Evolutionary conservation across 2,329 filamentous ascomycete genomes (phyloP), one percentile per base, ranked within the genome.

Genomic region (Colletotrichum caudatum): DNA sequence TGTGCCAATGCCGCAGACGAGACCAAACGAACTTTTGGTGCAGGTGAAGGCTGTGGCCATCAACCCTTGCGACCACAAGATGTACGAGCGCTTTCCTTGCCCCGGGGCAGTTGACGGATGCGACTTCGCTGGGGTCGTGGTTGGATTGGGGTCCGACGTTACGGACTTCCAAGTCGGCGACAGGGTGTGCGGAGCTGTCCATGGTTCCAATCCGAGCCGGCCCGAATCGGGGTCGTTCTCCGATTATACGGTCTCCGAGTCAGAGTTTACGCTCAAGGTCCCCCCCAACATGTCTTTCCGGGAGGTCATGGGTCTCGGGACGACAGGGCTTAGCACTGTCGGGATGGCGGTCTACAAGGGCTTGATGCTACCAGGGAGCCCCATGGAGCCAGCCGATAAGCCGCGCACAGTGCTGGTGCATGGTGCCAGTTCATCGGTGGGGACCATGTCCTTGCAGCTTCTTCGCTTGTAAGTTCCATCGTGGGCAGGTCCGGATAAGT

Each of bases 31-130:
- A 59, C 26, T 67, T 37, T 50, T 73, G 46, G 73, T 73, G 23
- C 61, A 59, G 29, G 69, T 41, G 1, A 50, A 48, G 3, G 75
- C 77, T 5, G 76, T 80, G 2, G 77, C 75, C 2, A 37, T 81
- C 35, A 80, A 80, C 72, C 79, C 76, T 6, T 71, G 66, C 66
- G 79, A 81, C 72, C 74, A 65, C 66, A 80, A 81, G 67, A 79
- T 79, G 76, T 60, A 67, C 1, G 69, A 60, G 5, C 48, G 46
- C 2, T 74, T 77, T 33, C 75, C 74, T 1, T 62, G 33, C 2
- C 73, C 75, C 2, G 78, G 76, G 20, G 73, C 74, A 37, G 66
- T 75, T 16, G 64, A 63, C 61, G 80, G 80, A 16, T 76, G 75
- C 58, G 80, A 81, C 64, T 79, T 78, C 37, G 74, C 77, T 5